Percentiles rank a stretch among this genome's conserved stretches.
Conservation (phyloP, 116 monocot species). For the Phalaenopsis hybrid region DNA sequence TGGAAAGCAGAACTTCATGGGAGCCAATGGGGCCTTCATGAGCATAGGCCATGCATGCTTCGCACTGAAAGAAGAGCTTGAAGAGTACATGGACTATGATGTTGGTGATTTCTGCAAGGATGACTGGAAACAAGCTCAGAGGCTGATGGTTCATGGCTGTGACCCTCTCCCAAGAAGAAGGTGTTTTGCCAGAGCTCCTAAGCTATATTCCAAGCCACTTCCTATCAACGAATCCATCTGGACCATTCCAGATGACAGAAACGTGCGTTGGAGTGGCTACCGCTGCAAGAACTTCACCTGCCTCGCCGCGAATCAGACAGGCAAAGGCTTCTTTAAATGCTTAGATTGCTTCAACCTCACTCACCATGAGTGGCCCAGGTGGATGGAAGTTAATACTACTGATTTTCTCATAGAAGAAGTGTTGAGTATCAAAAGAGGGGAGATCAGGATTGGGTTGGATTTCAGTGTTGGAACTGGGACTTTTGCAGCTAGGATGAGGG, state of each 20-base stretch:
- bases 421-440: constrained; percentile 41
- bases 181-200: constrained; percentile 59
- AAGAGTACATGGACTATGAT: constrained; percentile 80
- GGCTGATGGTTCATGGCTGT: constrained; percentile 67
- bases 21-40: constrained; percentile 58
- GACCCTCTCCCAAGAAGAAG: constrained; percentile 62
- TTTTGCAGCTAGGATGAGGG: constrained; percentile 62
- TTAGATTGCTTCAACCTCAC: constrained; percentile 64
- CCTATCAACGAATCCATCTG: constrained; percentile 48
- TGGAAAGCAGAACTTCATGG: constrained; percentile 75
- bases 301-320: constrained; percentile 38
- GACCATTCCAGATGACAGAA: constrained; percentile 57
- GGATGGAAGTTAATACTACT: constrained; percentile 30
- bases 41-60: constrained; percentile 72
- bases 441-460: constrained; percentile 55
- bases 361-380: constrained; percentile 52
- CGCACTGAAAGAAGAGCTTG: constrained; percentile 57
- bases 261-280: constrained; percentile 67
- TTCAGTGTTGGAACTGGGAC: constrained; percentile 65
- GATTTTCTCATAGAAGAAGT: constrained; percentile 52
- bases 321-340: constrained; percentile 72
- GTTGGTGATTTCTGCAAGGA: constrained; percentile 78
- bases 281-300: constrained; percentile 63
- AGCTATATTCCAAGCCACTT: constrained; percentile 44
- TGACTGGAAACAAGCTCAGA: constrained; percentile 65